Evolutionary conservation across 2,329 filamentous ascomycete species (phyloP).

Genomic region (Aureobasidium mangrovei): DNA sequence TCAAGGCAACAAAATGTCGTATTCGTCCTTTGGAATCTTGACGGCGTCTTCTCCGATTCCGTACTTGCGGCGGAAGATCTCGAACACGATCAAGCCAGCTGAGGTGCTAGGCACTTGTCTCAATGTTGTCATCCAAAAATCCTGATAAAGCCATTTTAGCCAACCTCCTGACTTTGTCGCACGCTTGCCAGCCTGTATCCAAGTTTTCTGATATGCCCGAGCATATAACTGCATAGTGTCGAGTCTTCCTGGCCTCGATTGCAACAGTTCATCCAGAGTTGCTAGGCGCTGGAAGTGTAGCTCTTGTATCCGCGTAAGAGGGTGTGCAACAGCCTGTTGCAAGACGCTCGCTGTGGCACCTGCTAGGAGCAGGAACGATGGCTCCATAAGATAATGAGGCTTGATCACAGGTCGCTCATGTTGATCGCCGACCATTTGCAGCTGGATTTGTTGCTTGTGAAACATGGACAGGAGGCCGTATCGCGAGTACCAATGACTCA

Average conservation of each 20-base stretch:
- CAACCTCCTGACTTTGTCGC: conserved; percentile 52
- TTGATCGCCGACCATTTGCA: conserved; percentile 18
- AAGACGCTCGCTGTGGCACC: conserved; percentile 59
- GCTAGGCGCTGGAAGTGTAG: conserved; percentile 66
- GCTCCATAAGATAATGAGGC: conserved; percentile 68
- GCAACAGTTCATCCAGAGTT: conserved; percentile 53
- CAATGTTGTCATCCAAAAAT: conserved; percentile 64
- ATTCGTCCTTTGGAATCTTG: conserved; percentile 58
- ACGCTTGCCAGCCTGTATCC: conserved; percentile 49
- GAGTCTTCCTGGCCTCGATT: conserved; percentile 9
- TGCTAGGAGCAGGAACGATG: conserved; percentile 59
- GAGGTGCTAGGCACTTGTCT: conserved; percentile 69
- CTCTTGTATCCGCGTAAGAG: conserved; percentile 60
- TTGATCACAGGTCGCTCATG: conserved; percentile 46
- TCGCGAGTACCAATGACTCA: conserved; percentile 58
- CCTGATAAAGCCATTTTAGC: conserved; percentile 57
- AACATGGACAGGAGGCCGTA: conserved; percentile 27
- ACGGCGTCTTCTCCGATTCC: conserved; percentile 54
- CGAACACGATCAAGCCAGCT: conserved; percentile 70
- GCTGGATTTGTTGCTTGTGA: conserved; percentile 25
- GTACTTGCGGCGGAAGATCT: conserved; percentile 65
- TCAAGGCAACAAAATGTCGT: conserved; percentile 57
- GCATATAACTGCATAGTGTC: conserved; percentile 58
- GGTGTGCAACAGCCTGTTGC: conserved; percentile 63
- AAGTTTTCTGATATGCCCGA: conserved; percentile 61